Evolutionary conservation across 345 rosid genomes (phyloP).

Genomic region (Microthlaspi erraticum): DNA sequence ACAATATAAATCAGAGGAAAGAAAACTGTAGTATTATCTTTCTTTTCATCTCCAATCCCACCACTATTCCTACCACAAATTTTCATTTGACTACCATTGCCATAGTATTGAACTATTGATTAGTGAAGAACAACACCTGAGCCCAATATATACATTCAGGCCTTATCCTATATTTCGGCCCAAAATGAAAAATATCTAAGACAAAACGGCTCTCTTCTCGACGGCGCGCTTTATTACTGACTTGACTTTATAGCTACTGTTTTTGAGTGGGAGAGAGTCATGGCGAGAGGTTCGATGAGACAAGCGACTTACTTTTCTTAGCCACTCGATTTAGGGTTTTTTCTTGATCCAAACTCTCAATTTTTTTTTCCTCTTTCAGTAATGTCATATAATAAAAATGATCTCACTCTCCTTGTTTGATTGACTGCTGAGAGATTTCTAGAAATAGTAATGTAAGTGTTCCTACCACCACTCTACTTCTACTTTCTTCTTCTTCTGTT

Average conservation of each 20-base stretch:
- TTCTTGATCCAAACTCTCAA: neutral
- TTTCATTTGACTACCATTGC: too few species aligned
- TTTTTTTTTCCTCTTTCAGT: neutral
- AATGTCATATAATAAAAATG: too few species aligned
- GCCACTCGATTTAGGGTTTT: neutral
- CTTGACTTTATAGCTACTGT: neutral
- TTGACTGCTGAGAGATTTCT: constrained; percentile 3
- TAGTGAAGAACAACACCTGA: neutral
- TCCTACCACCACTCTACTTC: neutral
- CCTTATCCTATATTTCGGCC: neutral
- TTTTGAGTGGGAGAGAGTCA: constrained; percentile 1
- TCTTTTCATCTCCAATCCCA: too few species aligned
- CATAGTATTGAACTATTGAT: neutral
- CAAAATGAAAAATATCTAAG: neutral
- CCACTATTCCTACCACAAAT: too few species aligned
- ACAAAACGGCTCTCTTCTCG: constrained; percentile 14
- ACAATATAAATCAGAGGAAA: neutral
- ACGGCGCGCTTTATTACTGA: constrained; percentile 23
- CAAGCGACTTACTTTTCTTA: neutral
- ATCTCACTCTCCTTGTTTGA: constrained; percentile 1
- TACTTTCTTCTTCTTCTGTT: too few species aligned
- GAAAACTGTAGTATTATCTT: neutral
- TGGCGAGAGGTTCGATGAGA: constrained; percentile 32
- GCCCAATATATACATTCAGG: constrained; percentile 3
- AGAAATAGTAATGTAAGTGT: constrained; percentile 26